Conservation (phyloP, 2,329 filamentous ascomycete species). For the Fusarium stilboides region DNA sequence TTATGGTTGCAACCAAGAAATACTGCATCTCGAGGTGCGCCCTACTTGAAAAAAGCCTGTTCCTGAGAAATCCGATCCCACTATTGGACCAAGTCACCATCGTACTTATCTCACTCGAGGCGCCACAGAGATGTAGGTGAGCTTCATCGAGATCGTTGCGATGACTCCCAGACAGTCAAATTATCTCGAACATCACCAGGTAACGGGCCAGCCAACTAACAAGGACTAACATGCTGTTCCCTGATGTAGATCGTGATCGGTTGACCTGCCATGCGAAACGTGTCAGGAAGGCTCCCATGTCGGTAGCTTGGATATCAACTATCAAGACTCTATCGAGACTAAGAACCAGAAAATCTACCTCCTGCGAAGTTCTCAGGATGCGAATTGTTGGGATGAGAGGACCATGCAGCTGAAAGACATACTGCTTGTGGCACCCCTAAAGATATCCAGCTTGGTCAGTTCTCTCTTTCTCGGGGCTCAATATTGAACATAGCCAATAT, state of each 20-base stretch:
- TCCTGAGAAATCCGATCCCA: conserved; percentile 7
- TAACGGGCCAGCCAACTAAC: background rate
- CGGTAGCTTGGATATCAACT: background rate
- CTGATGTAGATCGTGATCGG: background rate
- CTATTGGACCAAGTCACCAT: conserved; percentile 9
- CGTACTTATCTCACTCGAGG: conserved; percentile 8
- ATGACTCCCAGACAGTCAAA: background rate
- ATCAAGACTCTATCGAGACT: background rate
- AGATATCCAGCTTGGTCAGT: background rate
- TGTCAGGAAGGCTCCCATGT: background rate
- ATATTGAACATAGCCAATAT: conserved; percentile 13
- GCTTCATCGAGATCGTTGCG: conserved; percentile 11
- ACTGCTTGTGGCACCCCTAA: background rate
- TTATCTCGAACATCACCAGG: conserved; percentile 3
- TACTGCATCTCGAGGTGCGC: conserved; percentile 6
- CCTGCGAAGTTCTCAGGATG: background rate
- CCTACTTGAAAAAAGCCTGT: conserved; percentile 9
- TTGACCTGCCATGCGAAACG: background rate
- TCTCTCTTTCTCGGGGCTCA: conserved; percentile 2
- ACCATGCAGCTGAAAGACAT: background rate
- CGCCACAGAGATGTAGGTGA: background rate
- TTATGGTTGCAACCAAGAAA: conserved; percentile 29
- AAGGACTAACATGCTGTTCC: background rate
- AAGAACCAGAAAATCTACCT: background rate
- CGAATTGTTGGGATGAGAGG: background rate